Evolutionary conservation across 2,329 filamentous ascomycete genomes (phyloP).

Genomic region (Coleophoma eucalyptorum): DNA sequence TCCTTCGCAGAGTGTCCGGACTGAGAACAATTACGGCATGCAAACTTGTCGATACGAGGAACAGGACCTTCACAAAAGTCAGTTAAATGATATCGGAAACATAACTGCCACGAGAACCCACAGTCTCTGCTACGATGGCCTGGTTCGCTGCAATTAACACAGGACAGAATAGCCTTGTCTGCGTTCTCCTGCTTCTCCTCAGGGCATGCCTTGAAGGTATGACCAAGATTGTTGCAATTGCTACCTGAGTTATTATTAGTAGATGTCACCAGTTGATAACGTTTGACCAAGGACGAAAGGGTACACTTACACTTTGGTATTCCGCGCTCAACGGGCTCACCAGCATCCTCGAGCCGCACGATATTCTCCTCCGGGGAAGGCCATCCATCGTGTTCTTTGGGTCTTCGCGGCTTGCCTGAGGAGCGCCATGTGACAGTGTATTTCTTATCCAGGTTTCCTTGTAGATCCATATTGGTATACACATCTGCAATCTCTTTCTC

Average conservation of each 20-base stretch:
- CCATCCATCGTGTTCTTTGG: conserved; percentile 57
- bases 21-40: conserved; percentile 64
- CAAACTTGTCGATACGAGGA: conserved; percentile 60
- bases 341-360: conserved; percentile 60
- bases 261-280: neutral
- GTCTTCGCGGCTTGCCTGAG: conserved; percentile 50
- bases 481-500: conserved; percentile 53
- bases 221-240: conserved; percentile 37
- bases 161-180: conserved; percentile 46
- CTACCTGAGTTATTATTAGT: neutral
- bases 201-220: conserved; percentile 55
- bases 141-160: conserved; percentile 60
- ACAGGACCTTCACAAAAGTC: conserved; percentile 36
- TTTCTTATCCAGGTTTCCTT: conserved; percentile 63
- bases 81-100: neutral
- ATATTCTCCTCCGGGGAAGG: conserved; percentile 59
- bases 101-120: conserved; percentile 30
- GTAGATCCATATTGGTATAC: conserved; percentile 68
- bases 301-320: conserved; percentile 47
- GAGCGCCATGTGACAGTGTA: conserved; percentile 62
- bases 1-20: conserved; percentile 27
- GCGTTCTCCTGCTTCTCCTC: conserved; percentile 49
- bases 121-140: conserved; percentile 50
- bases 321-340: conserved; percentile 56
- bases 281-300: neutral